Base-by-base conservation (phyloP, 1,284 basidiomycete species). In the Rhizoctonia solani region DNA sequence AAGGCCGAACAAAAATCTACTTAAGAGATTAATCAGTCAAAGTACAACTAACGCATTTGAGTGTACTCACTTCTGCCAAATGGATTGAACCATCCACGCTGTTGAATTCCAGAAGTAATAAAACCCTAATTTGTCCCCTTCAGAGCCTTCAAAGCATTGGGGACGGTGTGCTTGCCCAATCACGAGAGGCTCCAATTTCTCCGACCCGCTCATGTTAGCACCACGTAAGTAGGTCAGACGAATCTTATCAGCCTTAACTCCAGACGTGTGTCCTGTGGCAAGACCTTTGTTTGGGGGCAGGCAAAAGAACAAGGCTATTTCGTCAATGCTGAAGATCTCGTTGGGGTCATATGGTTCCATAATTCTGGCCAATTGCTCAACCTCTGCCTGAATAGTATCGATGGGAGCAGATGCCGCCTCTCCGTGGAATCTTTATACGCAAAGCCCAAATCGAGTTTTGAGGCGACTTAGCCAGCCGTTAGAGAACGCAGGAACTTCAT, bases 301-400 rank as follows among this genome's bases (percentile, higher is more conserved):
- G 9, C 70, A 67, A 71, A 74, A 78, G 66, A 77, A 77, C 3
- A 78, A 59, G 1, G 75, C 76, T 4, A 77, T 77, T 67, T 79
- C 75, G 72, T 79, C 77, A 72, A 76, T 74, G 58, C 78, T 79
- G 54, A 75, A 77, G 30, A 77, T 76, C 47, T 79, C 74, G n/a
- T 70, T 52, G 41, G 72, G 63, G 4, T 70, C 5, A 76, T 53
- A 32, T 4, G 67, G 34, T 2, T 34, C 19, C 19, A 44, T n/a
- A 23, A 69, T 25, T 13, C 63, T 42, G n/a, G 23, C 3, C n/a
- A n/a, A n/a, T n/a, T n/a, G n/a, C n/a, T n/a, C 4, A 14, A 53
- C 44, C n/a, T 58, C 67, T 3, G 46, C 29, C 1, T 1, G 27
- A 46, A 68, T 34, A 1, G 13, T 41, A 1, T 25, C 32, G 25